Conservation (phyloP, 345 rosid genomes). For the Brassica rapa region DNA sequence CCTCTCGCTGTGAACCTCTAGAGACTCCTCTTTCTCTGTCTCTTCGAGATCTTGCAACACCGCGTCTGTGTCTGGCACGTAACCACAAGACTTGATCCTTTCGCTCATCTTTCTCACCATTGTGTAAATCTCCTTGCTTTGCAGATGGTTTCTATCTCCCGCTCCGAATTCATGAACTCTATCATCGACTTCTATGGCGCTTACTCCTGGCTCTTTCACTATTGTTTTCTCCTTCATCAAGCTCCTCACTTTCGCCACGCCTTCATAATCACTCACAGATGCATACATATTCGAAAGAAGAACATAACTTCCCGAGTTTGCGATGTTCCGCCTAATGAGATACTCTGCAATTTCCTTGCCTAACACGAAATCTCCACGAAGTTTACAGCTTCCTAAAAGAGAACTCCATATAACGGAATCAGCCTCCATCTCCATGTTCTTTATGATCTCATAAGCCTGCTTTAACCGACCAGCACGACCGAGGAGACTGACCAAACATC, state of each 20-base stretch:
- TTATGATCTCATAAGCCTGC: constrained; percentile 53
- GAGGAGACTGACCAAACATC: constrained; percentile 72
- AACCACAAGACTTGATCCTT: constrained; percentile 29
- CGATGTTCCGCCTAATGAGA: constrained; percentile 50
- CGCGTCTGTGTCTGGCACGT: constrained; percentile 47
- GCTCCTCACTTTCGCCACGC: constrained; percentile 61
- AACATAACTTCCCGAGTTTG: constrained; percentile 64
- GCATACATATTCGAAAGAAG: constrained; percentile 76
- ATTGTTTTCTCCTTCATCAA: constrained; percentile 68
- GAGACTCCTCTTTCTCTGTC: constrained; percentile 52
- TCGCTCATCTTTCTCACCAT: constrained; percentile 51
- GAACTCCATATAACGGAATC: constrained; percentile 74
- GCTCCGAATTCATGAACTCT: constrained; percentile 60
- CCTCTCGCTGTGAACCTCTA: constrained; percentile 75
- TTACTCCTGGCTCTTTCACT: constrained; percentile 66
- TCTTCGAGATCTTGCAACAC: constrained; percentile 62
- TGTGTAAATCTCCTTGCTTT: constrained; percentile 50
- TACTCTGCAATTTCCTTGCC: constrained; percentile 71
- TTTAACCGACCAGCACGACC: constrained; percentile 65
- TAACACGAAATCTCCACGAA: constrained; percentile 51
- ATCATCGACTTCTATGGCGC: constrained; percentile 60
- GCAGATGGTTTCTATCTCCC: constrained; percentile 57
- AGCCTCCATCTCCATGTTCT: constrained; percentile 51
- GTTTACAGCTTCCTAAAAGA: constrained; percentile 67
- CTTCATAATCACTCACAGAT: constrained; percentile 56